phyloP scores from a whole-genome alignment of 495 filamentous ascomycete genomes.

The Neurospora sp. region DNA sequence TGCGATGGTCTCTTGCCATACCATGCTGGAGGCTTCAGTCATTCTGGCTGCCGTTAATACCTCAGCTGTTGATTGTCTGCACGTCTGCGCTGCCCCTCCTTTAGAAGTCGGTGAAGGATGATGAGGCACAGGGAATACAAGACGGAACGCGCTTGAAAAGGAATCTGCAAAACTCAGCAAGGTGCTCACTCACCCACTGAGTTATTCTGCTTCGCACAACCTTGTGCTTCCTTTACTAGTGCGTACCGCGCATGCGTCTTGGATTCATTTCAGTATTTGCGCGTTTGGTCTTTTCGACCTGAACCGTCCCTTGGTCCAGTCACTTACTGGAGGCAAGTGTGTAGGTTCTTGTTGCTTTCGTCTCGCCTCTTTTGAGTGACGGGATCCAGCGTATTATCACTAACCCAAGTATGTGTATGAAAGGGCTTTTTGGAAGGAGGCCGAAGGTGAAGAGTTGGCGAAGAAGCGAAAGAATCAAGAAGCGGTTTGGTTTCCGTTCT shows the following conservation, averaged over 20 bases:
- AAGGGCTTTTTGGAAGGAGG: background rate
- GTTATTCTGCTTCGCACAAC: background rate
- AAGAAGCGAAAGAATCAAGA: background rate
- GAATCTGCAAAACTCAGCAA: background rate
- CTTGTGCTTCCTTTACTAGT: background rate
- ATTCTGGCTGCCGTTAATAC: background rate
- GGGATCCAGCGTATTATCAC: background rate
- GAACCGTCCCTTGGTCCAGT: background rate
- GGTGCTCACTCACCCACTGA: background rate
- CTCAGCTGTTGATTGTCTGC: background rate
- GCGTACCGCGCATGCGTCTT: background rate
- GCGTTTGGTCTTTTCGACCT: background rate
- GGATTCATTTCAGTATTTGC: background rate
- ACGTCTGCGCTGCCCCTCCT: background rate
- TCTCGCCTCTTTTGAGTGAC: background rate
- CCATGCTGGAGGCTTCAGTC: background rate
- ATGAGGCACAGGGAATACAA: background rate
- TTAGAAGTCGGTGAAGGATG: background rate
- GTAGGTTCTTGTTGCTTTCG: background rate
- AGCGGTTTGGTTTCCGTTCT: background rate
- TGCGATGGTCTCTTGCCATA: background rate
- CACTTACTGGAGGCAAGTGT: background rate
- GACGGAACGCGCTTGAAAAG: background rate
- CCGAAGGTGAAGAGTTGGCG: background rate
- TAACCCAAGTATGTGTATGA: background rate